Evolutionary conservation across 1,139 yeast genomes (phyloP).

Genomic region (Geotrichum fermentans): DNA sequence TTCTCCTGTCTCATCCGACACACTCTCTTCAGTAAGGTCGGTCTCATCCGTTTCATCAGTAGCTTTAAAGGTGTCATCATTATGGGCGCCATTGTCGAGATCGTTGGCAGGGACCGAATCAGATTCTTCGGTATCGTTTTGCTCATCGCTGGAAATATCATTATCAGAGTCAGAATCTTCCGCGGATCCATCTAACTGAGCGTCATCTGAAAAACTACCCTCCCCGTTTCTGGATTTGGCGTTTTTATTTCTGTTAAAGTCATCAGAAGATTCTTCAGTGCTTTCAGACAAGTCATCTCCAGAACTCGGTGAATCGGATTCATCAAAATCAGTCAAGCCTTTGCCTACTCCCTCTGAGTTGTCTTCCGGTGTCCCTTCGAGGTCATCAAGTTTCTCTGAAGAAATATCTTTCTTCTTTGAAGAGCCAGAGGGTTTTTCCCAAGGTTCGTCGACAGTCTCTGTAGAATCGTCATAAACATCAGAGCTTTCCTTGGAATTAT

Average conservation of each 20-base stretch:
- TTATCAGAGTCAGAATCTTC: not conserved
- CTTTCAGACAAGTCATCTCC: not conserved
- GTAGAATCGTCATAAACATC: not conserved
- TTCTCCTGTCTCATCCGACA: too few relatives aligned
- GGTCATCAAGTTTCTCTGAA: too few relatives aligned
- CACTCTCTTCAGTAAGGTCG: not conserved
- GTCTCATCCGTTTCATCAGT: not conserved
- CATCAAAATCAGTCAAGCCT: too few relatives aligned
- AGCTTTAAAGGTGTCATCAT: not conserved
- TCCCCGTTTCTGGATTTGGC: too few relatives aligned
- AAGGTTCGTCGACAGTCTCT: not conserved
- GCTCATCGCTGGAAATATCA: not conserved
- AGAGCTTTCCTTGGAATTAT: not conserved
- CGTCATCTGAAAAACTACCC: too few relatives aligned
- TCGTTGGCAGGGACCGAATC: not conserved
- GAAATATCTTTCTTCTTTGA: too few relatives aligned
- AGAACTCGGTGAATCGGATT: too few relatives aligned
- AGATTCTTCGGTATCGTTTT: not conserved
- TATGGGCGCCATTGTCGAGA: not conserved
- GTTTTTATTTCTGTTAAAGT: too few relatives aligned
- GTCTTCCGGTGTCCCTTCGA: too few relatives aligned
- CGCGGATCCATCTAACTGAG: too few relatives aligned
- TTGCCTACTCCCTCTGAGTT: too few relatives aligned
- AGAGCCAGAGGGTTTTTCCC: not conserved
- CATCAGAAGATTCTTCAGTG: not conserved